phyloP scores from a whole-genome alignment of 768 basidiomycete genomes.

The Panus rudis region DNA sequence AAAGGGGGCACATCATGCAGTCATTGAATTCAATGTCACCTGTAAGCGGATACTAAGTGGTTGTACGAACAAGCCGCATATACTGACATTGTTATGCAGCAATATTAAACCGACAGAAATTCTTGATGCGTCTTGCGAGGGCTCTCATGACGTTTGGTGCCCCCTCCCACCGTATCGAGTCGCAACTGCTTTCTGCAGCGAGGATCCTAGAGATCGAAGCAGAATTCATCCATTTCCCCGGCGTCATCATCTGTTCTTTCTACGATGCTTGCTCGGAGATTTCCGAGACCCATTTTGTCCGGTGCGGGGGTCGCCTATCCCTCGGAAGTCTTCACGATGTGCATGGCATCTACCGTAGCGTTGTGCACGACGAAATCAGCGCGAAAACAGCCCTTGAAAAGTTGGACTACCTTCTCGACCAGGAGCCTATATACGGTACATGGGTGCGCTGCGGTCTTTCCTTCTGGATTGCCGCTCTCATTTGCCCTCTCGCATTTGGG shows the following conservation, averaged over 20 bases:
- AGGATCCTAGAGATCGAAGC: slow-evolving; percentile 86
- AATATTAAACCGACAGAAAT: slow-evolving; percentile 73
- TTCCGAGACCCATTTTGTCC: slow-evolving; percentile 84
- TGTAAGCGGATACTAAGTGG: slow-evolving; percentile 34
- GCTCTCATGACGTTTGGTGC: slow-evolving; percentile 88
- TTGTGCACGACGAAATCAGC: slow-evolving; percentile 85
- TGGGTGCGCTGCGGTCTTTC: slow-evolving; percentile 59
- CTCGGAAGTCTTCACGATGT: slow-evolving; percentile 81
- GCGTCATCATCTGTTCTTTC: slow-evolving; percentile 76
- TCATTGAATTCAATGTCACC: slow-evolving; percentile 66
- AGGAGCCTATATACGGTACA: slow-evolving; percentile 56
- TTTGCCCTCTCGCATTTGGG: slow-evolving; percentile 82
- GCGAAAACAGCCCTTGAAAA: slow-evolving; percentile 63
- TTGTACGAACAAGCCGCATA: slow-evolving; percentile 1
- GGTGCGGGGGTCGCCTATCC: slow-evolving; percentile 64
- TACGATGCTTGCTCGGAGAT: slow-evolving; percentile 79
- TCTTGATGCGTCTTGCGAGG: slow-evolving; percentile 77
- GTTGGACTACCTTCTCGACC: slow-evolving; percentile 55
- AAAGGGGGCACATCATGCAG: slow-evolving; percentile 55
- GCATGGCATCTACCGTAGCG: slow-evolving; percentile 75
- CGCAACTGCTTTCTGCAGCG: slow-evolving; percentile 81
- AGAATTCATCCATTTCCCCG: slow-evolving; percentile 79
- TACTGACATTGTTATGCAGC: slow-evolving; percentile 35
- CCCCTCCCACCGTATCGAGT: slow-evolving; percentile 87
- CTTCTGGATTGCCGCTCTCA: slow-evolving; percentile 63